Base-by-base conservation (phyloP, 495 filamentous ascomycete species). In the Polyplosphaeria fusca region DNA sequence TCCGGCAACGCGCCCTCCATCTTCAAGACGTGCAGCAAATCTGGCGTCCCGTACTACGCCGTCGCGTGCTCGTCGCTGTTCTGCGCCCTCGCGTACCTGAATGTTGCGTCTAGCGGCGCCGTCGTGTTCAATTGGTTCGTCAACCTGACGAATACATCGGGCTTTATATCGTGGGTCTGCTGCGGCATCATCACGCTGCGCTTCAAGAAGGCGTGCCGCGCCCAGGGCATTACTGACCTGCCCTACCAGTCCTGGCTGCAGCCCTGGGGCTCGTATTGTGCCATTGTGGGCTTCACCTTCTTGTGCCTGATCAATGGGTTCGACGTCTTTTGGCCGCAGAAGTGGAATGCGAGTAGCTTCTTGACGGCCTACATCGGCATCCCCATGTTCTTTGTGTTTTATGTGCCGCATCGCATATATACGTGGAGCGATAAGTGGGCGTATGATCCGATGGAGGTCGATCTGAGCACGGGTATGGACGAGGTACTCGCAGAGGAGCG, bases 351-450 rank as follows among this genome's bases (percentile, higher is more conserved):
- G 7, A 70, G 64, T 44, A 73, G 63, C 37, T 86, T 87, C 65
- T 70, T 87, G 44, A 81, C 82, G 5, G 74, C 82, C 0, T 87
- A 87, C 48, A 78, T 86, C 51, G 81, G 81, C 5, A 79, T 85
- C 47, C 81, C 80, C 0, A 76, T 79, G 16, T 84, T 84, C 55
- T 42, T 82, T 46, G 52, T 74, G 22, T 70, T 86, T 37, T 86
- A 82, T 61, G 65, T 76, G n/a, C 76, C 71, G 0, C 80, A 84
- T 61, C 70, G 74, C 1, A 61, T 76, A 5, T 66, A 74, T 23
- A 72, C 64, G 50, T 71, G 73, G 67, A 60, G 53, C 4, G 80
- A 84, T 55, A 73, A 73, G 13, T 85, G 81, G 82, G 73, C 75
- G 14, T 75, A 76, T 70, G 46, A 58, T 25, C 70, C 76, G 0